A percentile compares a stretch with the other conserved stretches of the same genome.
phyloP scores from a whole-genome alignment of 2,329 filamentous ascomycete genomes.

The Cordyceps fumosorosea region DNA sequence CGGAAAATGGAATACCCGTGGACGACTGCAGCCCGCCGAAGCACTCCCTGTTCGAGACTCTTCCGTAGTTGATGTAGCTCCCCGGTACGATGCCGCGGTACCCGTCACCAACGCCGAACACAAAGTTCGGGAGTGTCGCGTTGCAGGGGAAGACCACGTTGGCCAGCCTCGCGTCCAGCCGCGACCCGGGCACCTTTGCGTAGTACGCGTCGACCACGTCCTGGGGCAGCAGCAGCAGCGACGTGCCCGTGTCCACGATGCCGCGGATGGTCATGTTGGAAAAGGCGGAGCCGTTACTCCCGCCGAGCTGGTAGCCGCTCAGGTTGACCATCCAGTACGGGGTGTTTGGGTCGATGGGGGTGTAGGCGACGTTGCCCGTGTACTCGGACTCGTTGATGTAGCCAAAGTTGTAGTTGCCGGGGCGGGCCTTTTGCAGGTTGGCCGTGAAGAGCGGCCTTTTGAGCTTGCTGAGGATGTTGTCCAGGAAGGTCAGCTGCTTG shows the following conservation, averaged over 20 bases:
- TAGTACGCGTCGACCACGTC: slow-evolving; percentile 54
- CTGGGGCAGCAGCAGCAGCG: slow-evolving; percentile 53
- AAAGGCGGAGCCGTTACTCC: slow-evolving; percentile 6
- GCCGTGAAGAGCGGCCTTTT: slow-evolving; percentile 30
- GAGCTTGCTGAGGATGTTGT: slow-evolving; percentile 27
- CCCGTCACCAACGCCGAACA: slow-evolving; percentile 24
- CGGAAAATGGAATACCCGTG: slow-evolving; percentile 28
- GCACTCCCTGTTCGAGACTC: slow-evolving; percentile 22
- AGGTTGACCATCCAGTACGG: slow-evolving; percentile 59
- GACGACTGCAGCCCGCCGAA: slow-evolving; percentile 34
- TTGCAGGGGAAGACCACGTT: slow-evolving; percentile 55
- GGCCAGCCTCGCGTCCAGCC: slow-evolving; percentile 37
- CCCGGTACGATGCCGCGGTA: slow-evolving; percentile 31
- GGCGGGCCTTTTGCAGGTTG: slow-evolving; percentile 25
- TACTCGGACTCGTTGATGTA: slow-evolving; percentile 51
- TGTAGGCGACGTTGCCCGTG: slow-evolving; percentile 50
- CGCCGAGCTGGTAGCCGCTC: slow-evolving; percentile 48
- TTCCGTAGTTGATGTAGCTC: slow-evolving; percentile 31
- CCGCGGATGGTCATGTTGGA: slow-evolving; percentile 33
- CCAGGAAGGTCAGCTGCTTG: slow-evolving; percentile 28
- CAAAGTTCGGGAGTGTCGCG: slow-evolving; percentile 39
- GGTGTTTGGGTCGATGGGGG: slow-evolving; percentile 40
- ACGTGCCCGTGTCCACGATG: slow-evolving; percentile 67
- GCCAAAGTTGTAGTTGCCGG: slow-evolving; percentile 35
- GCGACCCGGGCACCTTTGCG: slow-evolving; percentile 44